These are phyloP conservation scores for Leccinum uliginosum DNA, from an alignment of 768 basidiomycete genomes.

Conservation along the genomic window DNA sequence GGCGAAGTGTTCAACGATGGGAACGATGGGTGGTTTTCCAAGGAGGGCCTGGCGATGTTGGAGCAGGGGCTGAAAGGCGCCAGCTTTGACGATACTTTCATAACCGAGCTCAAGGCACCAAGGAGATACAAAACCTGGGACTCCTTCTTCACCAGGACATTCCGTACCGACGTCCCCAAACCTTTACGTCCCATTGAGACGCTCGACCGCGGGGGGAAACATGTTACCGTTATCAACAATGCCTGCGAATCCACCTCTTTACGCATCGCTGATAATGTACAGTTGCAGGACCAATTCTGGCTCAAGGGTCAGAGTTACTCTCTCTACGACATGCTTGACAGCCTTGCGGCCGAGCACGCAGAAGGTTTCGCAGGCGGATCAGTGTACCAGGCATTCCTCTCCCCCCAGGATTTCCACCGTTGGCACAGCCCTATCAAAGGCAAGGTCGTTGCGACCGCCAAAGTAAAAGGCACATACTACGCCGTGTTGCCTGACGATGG, in stretches of 20 bases:
- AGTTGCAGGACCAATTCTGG: not conserved
- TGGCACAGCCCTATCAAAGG: not conserved
- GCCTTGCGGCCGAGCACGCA: too few relatives aligned
- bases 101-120: too few relatives aligned
- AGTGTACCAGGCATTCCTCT: not conserved
- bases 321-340: not conserved
- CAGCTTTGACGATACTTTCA: too few relatives aligned
- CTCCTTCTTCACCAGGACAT: not conserved
- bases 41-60: not conserved
- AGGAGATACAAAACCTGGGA: not conserved
- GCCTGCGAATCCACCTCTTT: not conserved
- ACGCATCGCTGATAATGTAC: not conserved
- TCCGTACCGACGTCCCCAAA: not conserved
- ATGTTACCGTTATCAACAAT: not conserved
- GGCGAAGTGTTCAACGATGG: too few relatives aligned
- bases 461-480: not conserved
- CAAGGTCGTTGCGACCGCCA: not conserved
- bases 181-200: not conserved
- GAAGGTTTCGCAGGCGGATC: too few relatives aligned
- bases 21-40: not conserved
- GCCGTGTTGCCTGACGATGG: not conserved
- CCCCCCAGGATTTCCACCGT: not conserved
- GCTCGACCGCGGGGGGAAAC: rapidly evolving
- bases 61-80: not conserved
- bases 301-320: not conserved